Evolutionary conservation across 2,329 filamentous ascomycete genomes (phyloP).

Genomic region (Myriosclerotinia curreyana): DNA sequence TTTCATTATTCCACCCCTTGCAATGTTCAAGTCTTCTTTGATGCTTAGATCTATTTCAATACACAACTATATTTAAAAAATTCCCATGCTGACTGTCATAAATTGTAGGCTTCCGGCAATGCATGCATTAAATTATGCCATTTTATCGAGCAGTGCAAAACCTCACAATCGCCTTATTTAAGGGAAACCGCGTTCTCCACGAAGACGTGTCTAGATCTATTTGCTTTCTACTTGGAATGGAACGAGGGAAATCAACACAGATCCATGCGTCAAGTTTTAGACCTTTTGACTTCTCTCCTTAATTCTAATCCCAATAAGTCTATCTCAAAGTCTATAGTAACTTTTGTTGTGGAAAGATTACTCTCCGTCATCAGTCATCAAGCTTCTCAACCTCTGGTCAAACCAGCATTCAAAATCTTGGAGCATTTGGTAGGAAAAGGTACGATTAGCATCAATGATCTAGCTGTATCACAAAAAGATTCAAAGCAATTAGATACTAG

Average conservation of each 20-base stretch:
- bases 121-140: conserved; percentile 59
- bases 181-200: conserved; percentile 52
- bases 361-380: conserved; percentile 59
- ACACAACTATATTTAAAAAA: neutral
- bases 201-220: conserved; percentile 49
- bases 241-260: conserved; percentile 63
- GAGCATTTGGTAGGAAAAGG: conserved; percentile 63
- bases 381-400: conserved; percentile 61
- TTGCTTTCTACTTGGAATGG: conserved; percentile 64
- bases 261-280: conserved; percentile 60
- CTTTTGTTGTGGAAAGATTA: conserved; percentile 49
- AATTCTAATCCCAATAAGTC: conserved; percentile 47
- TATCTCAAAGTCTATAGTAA: conserved; percentile 46
- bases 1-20: neutral
- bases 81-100: neutral
- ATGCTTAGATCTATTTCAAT: neutral
- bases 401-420: conserved; percentile 66
- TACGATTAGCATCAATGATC: conserved; percentile 45
- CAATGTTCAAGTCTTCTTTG: neutral
- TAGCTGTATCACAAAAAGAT: conserved; percentile 23
- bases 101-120: conserved; percentile 47
- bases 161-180: conserved; percentile 46
- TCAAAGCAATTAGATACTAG: neutral
- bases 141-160: conserved; percentile 58
- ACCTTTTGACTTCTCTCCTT: conserved; percentile 53